Conservation (phyloP, 2,329 filamentous ascomycete species). For the Phaeomoniella chlamydospora region DNA sequence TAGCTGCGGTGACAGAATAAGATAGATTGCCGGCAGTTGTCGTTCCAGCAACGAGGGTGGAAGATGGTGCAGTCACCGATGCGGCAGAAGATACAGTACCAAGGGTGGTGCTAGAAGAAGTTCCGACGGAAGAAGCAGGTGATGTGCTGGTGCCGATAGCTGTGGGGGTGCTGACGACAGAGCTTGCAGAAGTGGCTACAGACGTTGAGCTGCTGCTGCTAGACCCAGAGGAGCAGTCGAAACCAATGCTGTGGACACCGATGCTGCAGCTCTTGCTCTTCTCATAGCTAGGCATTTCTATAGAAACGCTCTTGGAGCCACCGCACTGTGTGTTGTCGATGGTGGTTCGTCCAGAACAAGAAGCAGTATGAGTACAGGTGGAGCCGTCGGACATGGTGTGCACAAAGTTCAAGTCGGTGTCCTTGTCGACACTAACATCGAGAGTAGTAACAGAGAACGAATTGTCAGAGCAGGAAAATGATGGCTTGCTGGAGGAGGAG, state of each 20-base stretch:
- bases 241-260: slow-evolving; percentile 59
- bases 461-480: slow-evolving; percentile 42
- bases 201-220: no score
- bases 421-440: slow-evolving; percentile 58
- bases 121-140: neutral
- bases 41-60: slow-evolving; percentile 4
- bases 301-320: slow-evolving; percentile 69
- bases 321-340: slow-evolving; percentile 82
- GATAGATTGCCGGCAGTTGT: slow-evolving; percentile 3
- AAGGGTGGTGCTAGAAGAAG: neutral
- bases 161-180: no score
- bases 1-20: slow-evolving; percentile 14
- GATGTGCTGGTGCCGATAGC: neutral
- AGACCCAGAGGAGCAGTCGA: slow-evolving; percentile 46
- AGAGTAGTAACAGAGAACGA: slow-evolving; percentile 63
- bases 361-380: slow-evolving; percentile 61
- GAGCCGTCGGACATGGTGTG: slow-evolving; percentile 76
- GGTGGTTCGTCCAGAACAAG: slow-evolving; percentile 54
- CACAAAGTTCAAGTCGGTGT: slow-evolving; percentile 70
- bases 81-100: neutral
- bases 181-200: no score
- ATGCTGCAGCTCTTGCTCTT: slow-evolving; percentile 52
- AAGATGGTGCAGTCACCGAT: neutral
- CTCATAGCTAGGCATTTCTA: slow-evolving; percentile 44
- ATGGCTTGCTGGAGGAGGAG: slow-evolving; percentile 32